phyloP scores from a whole-genome alignment of 768 basidiomycete species.

The Pisolithus microcarpus region DNA sequence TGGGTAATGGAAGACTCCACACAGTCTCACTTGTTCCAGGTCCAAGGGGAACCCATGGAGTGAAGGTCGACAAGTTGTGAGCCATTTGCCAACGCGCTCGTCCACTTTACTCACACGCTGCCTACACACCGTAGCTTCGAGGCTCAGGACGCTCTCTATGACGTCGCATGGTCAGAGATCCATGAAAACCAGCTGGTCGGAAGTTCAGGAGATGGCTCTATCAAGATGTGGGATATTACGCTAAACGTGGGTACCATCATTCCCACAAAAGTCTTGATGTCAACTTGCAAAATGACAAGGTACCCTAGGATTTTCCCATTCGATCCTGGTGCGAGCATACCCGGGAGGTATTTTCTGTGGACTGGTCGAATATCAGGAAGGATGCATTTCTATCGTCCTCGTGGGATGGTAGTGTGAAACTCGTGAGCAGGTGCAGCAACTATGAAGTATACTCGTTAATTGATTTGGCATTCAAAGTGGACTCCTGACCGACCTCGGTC shows the following conservation, averaged over 20 bases:
- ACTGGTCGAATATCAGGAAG: conserved; percentile 94
- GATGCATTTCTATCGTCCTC: conserved; percentile 80
- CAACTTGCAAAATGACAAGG: conserved; percentile 27
- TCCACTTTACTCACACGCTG: conserved; percentile 7
- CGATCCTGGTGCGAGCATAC: conserved; percentile 92
- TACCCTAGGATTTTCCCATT: conserved; percentile 74
- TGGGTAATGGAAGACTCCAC: conserved; percentile 90
- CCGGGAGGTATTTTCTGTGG: conserved; percentile 85
- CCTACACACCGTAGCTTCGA: conserved; percentile 53
- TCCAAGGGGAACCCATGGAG: conserved; percentile 34
- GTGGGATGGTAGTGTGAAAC: conserved; percentile 88
- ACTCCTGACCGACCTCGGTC: conserved; percentile 75
- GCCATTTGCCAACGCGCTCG: conserved; percentile 20
- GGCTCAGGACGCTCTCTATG: conserved; percentile 84
- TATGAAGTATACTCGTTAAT: not conserved
- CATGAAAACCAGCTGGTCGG: conserved; percentile 92
- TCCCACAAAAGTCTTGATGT: not conserved
- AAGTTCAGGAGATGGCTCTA: conserved; percentile 83
- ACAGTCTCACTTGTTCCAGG: conserved; percentile 47
- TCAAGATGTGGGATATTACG: conserved; percentile 86
- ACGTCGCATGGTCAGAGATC: conserved; percentile 90
- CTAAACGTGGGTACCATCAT: conserved; percentile 52
- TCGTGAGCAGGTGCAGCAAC: conserved; percentile 47
- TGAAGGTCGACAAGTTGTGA: conserved; percentile 65
- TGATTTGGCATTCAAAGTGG: conserved; percentile 53